These are phyloP conservation scores for Betula pendula DNA, from an alignment of 306 rosid genomes.

Conservation along the genomic window DNA sequence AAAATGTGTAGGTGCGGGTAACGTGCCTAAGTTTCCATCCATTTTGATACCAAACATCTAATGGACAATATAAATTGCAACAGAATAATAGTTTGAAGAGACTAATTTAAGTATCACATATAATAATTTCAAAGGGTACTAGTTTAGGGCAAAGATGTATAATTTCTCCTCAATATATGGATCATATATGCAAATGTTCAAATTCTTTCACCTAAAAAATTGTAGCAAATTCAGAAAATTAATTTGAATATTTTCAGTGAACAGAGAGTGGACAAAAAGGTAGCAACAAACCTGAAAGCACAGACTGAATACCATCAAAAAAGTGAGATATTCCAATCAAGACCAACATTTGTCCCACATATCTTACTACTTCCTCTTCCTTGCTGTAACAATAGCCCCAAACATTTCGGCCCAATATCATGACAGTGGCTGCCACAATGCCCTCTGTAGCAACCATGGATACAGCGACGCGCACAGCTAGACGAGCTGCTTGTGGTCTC, in stretches of 20 bases:
- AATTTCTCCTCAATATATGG: too few species aligned
- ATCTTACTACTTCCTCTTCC: constrained; percentile 36
- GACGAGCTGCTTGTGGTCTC: constrained; percentile 29
- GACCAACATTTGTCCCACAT: constrained; percentile 38
- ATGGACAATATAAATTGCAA: too few species aligned
- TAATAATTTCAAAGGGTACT: too few species aligned
- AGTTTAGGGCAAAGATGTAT: too few species aligned
- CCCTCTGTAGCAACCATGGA: constrained; percentile 36
- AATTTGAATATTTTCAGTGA: background rate
- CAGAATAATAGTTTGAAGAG: too few species aligned
- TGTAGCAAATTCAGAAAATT: background rate
- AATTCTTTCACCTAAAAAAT: too few species aligned
- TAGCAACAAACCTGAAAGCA: constrained; percentile 37
- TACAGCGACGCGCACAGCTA: constrained; percentile 31
- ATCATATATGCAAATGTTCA: too few species aligned
- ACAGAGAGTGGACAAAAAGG: too few species aligned
- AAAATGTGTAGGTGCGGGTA: too few species aligned
- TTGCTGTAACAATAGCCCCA: constrained; percentile 56
- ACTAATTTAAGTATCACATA: too few species aligned
- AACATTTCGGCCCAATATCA: constrained; percentile 33
- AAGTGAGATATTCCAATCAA: constrained; percentile 42
- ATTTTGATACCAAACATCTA: too few species aligned
- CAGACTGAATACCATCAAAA: constrained; percentile 44
- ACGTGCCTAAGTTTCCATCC: too few species aligned
- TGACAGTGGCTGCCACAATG: constrained; percentile 13